Conservation (phyloP, 202 grass and related monocot genomes). For the Musa balbisiana region DNA sequence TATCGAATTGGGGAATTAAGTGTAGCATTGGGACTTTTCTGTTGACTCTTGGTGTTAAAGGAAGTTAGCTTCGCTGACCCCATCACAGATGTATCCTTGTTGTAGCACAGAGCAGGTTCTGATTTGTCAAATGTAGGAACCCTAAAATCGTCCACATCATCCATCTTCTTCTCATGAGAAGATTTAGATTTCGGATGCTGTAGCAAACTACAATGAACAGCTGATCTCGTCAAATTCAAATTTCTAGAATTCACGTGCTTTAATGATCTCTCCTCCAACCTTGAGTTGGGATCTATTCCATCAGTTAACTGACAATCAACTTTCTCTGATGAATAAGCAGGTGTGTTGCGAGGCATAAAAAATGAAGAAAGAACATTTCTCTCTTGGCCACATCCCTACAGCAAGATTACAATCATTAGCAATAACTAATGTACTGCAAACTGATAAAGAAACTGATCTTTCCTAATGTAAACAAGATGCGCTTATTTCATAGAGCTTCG, state of each 20-base stretch:
- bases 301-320: conserved; percentile 32
- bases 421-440: not conserved
- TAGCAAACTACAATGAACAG: conserved; percentile 33
- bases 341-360: conserved; percentile 35
- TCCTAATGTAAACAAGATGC: no score
- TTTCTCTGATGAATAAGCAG: conserved; percentile 31
- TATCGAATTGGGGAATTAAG: conserved; percentile 25
- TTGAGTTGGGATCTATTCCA: conserved; percentile 7
- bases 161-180: conserved; percentile 36
- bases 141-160: conserved; percentile 49
- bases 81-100: conserved; percentile 23
- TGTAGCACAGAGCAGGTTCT: not conserved
- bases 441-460: no score
- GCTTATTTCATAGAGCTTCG: no score
- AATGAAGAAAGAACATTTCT: conserved; percentile 51
- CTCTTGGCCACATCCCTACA: conserved; percentile 42
- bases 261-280: conserved; percentile 34
- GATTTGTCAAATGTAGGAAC: no score
- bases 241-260: conserved; percentile 39
- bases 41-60: conserved; percentile 16
- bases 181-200: conserved; percentile 23
- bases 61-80: conserved; percentile 25
- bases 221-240: conserved; percentile 20
- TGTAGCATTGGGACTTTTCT: conserved; percentile 26
- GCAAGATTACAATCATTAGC: not conserved